Evolutionary conservation across 1,139 yeast species (phyloP).

Genomic region (Meyerozyma guilliermondii): DNA sequence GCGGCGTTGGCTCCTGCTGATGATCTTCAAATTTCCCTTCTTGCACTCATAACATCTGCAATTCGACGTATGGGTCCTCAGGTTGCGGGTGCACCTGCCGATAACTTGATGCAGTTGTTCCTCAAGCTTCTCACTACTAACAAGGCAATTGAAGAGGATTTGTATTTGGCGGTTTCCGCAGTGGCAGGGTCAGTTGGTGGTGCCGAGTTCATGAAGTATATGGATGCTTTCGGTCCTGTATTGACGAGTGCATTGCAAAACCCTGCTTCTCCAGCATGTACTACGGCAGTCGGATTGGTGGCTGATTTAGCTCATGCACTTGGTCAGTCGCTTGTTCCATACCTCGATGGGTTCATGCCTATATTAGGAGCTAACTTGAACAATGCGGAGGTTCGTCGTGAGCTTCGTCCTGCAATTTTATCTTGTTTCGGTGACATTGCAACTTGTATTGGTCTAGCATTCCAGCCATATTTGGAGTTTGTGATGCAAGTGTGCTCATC

Average conservation of each 20-base stretch:
- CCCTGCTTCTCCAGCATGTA: conserved; percentile 77
- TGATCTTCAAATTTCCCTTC: conserved; percentile 82
- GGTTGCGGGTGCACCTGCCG: conserved; percentile 61
- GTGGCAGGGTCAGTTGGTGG: conserved; percentile 75
- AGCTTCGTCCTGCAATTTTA: conserved; percentile 79
- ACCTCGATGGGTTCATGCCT: conserved; percentile 76
- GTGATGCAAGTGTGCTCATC: conserved; percentile 69
- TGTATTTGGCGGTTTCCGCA: conserved; percentile 87
- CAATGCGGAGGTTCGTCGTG: conserved; percentile 63
- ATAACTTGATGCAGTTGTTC: conserved; percentile 78
- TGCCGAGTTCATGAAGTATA: conserved; percentile 59
- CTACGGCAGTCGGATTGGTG: conserved; percentile 88
- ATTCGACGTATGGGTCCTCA: conserved; percentile 76
- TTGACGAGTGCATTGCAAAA: conserved; percentile 74
- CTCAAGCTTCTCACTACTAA: conserved; percentile 62
- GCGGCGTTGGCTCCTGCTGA: conserved; percentile 79
- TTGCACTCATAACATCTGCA: conserved; percentile 81
- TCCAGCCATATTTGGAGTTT: conserved; percentile 69
- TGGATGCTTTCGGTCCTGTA: conserved; percentile 79
- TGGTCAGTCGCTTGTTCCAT: conserved; percentile 66
- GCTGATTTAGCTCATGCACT: conserved; percentile 96
- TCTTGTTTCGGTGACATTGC: conserved; percentile 98
- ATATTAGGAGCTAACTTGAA: conserved; percentile 71
- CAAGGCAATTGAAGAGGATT: conserved; percentile 88
- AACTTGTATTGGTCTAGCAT: conserved; percentile 72